A percentile compares a stretch with the other conserved stretches of the same genome.
These are phyloP conservation scores for Sphagnurus paluster DNA, from an alignment of 1,284 basidiomycete species.

Conservation along the genomic window DNA sequence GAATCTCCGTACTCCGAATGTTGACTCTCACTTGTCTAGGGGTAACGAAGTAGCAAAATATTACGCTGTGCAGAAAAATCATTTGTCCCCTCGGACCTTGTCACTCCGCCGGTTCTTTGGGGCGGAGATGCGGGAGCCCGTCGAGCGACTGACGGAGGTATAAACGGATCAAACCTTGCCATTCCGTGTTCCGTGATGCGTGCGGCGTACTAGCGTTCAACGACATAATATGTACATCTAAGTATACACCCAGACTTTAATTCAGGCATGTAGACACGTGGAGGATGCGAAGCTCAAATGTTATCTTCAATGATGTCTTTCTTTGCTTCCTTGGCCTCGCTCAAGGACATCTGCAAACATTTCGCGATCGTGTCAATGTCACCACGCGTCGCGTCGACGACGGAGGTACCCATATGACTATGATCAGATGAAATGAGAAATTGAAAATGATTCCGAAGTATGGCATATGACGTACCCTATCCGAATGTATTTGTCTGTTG, in stretches of 20 bases:
- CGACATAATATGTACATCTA: too few relatives aligned
- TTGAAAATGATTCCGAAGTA: not conserved
- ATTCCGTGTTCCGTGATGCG: conserved; percentile 12
- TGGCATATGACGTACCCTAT: conserved; percentile 53
- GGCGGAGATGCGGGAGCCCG: conserved; percentile 16
- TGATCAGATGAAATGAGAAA: not conserved
- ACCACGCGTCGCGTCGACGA: conserved; percentile 65
- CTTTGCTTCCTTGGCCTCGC: conserved; percentile 15
- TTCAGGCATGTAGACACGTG: not conserved
- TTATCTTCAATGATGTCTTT: conserved; percentile 11
- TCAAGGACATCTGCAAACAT: conserved; percentile 9
- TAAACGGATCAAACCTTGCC: conserved; percentile 14
- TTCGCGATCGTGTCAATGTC: conserved; percentile 73
- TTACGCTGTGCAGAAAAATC: too few relatives aligned
- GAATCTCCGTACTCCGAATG: conserved; percentile 6
- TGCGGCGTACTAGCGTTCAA: too few relatives aligned
- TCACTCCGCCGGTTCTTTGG: too few relatives aligned
- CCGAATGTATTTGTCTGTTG: conserved; percentile 73
- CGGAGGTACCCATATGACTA: conserved; percentile 91
- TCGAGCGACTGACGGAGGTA: not conserved
- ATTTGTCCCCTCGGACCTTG: too few relatives aligned
- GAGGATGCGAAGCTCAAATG: not conserved
- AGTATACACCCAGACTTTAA: too few relatives aligned
- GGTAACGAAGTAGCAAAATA: too few relatives aligned
- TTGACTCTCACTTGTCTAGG: too few relatives aligned